phyloP scores from a whole-genome alignment of 306 rosid species.

The Lathyrus sativus region DNA sequence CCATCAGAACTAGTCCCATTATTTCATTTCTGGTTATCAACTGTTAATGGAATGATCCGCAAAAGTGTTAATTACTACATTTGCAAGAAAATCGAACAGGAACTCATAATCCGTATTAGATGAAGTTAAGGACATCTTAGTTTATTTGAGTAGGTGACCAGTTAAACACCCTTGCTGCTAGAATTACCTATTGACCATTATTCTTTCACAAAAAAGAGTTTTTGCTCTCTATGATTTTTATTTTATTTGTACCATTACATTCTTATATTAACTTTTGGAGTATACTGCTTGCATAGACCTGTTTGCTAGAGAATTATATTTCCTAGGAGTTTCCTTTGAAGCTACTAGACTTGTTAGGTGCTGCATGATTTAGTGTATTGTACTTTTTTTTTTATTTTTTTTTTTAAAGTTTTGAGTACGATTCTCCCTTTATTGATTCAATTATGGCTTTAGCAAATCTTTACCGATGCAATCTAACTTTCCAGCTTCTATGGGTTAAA shows the following conservation, averaged over 20 bases:
- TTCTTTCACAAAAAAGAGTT: constrained; percentile 1
- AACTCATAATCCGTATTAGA: constrained; percentile 28
- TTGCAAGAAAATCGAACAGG: constrained; percentile 9
- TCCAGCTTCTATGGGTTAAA: constrained; percentile 97
- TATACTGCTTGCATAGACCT: constrained; percentile 22
- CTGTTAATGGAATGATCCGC: constrained; percentile 8
- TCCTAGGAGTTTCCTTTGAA: constrained; percentile 13
- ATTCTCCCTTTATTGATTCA: constrained; percentile 24
- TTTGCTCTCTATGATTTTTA: constrained; percentile 15
- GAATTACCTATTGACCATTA: constrained; percentile 8
- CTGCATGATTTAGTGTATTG: background rate
- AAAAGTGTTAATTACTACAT: constrained; percentile 17
- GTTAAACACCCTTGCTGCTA: constrained; percentile 1
- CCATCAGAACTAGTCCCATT: constrained; percentile 21
- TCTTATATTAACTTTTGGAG: constrained; percentile 32
- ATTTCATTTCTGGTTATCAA: constrained; percentile 1
- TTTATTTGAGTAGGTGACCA: constrained; percentile 18
- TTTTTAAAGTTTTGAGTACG: constrained; percentile 19
- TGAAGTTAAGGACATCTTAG: constrained; percentile 32
- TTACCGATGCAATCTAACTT: constrained; percentile 37
- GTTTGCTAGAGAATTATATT: constrained; percentile 10
- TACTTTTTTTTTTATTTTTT: background rate
- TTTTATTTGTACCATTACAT: constrained; percentile 1
- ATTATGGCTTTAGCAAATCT: constrained; percentile 32
- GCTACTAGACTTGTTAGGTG: constrained; percentile 20